Evolutionary conservation across 225 moss, liverwort and hornwort species (phyloP).

Genomic region (Anthoceros angustus): DNA sequence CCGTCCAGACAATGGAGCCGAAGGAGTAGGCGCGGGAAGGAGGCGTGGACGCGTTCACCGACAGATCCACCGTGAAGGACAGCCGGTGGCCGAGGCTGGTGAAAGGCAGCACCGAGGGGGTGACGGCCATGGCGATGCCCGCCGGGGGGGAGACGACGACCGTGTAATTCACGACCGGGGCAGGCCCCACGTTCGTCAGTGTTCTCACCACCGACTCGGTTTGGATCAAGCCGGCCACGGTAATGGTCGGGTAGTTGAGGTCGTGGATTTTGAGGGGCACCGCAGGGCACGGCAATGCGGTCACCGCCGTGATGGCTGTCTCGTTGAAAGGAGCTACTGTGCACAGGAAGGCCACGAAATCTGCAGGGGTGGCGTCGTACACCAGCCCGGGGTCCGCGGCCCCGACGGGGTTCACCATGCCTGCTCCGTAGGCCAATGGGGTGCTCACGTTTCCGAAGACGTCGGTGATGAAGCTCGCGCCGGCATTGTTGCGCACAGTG

Average conservation of each 20-base stretch:
- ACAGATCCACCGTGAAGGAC: background rate
- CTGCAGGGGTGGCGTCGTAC: background rate
- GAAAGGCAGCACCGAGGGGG: background rate
- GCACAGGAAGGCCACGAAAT: background rate
- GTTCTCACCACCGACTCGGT: background rate
- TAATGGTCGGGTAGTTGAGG: conserved; percentile 3
- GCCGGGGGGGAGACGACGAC: background rate
- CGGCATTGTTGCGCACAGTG: background rate
- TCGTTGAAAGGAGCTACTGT: background rate
- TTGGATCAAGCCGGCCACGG: background rate
- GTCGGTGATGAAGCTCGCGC: background rate
- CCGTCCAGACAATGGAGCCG: background rate
- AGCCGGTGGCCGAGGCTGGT: background rate
- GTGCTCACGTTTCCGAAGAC: background rate
- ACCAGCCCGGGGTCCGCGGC: background rate
- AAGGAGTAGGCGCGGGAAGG: background rate
- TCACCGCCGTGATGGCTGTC: background rate
- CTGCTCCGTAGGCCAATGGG: background rate
- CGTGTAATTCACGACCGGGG: background rate
- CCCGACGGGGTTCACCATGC: background rate
- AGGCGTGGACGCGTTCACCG: background rate
- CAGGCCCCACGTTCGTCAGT: conserved; percentile 3
- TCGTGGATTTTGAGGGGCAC: background rate
- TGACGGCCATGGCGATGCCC: background rate
- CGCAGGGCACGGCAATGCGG: background rate